Evolutionary conservation across 768 basidiomycete species (phyloP).

Genomic region (Suillus plorans): DNA sequence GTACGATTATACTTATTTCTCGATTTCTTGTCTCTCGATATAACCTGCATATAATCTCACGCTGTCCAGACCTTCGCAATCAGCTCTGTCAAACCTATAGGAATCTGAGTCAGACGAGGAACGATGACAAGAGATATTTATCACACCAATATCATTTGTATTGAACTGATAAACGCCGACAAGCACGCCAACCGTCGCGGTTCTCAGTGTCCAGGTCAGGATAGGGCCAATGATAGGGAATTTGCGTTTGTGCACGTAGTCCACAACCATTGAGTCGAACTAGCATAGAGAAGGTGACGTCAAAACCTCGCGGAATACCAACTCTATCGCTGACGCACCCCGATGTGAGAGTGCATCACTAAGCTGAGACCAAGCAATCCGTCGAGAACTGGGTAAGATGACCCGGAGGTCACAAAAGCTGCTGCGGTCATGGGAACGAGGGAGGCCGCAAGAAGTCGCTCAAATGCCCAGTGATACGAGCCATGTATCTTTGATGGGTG

Average conservation of each 20-base stretch:
- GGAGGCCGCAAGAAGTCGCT: slow-evolving; percentile 84
- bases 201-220: slow-evolving; percentile 73
- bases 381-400: slow-evolving; percentile 82
- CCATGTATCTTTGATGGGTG: slow-evolving; percentile 78
- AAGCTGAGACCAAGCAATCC: slow-evolving; percentile 85
- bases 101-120: neutral
- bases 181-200: slow-evolving; percentile 75
- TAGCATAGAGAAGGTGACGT: slow-evolving; percentile 27
- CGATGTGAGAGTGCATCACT: slow-evolving; percentile 95
- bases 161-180: slow-evolving; percentile 98
- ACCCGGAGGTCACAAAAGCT: slow-evolving; percentile 77
- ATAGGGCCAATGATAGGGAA: slow-evolving; percentile 79
- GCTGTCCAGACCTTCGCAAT: slow-evolving; percentile 83
- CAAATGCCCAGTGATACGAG: slow-evolving; percentile 92
- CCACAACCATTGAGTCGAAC: slow-evolving; percentile 78
- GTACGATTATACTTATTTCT: slow-evolving; percentile 9
- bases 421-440: slow-evolving; percentile 93
- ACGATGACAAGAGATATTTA: slow-evolving; percentile 4
- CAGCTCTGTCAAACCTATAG: slow-evolving; percentile 79
- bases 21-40: slow-evolving; percentile 1
- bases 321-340: slow-evolving; percentile 51
- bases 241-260: slow-evolving; percentile 93
- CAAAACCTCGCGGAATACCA: neutral
- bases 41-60: slow-evolving; percentile 30
- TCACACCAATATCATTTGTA: slow-evolving; percentile 94